Evolutionary conservation across 495 filamentous ascomycete species (phyloP).

Genomic region (Thermochaetoides thermophila): DNA sequence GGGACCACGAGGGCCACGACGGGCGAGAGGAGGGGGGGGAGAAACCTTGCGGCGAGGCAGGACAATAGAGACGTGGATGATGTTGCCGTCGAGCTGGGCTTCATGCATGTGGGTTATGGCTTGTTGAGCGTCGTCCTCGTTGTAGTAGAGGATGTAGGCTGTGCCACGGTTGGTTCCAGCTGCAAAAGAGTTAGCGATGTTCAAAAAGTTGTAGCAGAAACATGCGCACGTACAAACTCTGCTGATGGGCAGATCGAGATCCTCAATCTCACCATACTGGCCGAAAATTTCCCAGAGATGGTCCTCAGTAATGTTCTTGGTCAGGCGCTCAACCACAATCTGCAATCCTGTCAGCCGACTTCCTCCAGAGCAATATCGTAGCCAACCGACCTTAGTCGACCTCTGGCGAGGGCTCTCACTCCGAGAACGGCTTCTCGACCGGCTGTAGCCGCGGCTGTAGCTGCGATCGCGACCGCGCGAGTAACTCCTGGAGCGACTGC

Average conservation of each 20-base stretch:
- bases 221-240: conserved; percentile 62
- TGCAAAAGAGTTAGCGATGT: conserved; percentile 26
- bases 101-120: conserved; percentile 98
- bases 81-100: conserved; percentile 78
- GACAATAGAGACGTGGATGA: conserved; percentile 86
- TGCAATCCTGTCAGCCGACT: conserved; percentile 18
- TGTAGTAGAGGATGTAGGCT: conserved; percentile 78
- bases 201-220: too few species aligned
- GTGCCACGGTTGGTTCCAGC: conserved; percentile 85
- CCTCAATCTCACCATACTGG: conserved; percentile 69
- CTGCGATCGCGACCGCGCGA: conserved; percentile 6
- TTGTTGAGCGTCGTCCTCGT: conserved; percentile 64
- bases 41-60: conserved; percentile 61
- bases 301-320: conserved; percentile 81
- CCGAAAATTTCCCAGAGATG: conserved; percentile 90
- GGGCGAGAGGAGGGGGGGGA: conserved; percentile 32
- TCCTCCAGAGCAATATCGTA: not conserved
- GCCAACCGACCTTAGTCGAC: conserved; percentile 22
- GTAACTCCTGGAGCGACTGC: conserved; percentile 4
- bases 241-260: conserved; percentile 82
- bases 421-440: conserved; percentile 21
- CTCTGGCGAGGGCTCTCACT: conserved; percentile 10
- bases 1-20: conserved; percentile 30
- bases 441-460: conserved; percentile 16
- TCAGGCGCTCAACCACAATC: conserved; percentile 93